Evolutionary conservation across 345 rosid species (phyloP).

Genomic region (Gossypium stocksii): DNA sequence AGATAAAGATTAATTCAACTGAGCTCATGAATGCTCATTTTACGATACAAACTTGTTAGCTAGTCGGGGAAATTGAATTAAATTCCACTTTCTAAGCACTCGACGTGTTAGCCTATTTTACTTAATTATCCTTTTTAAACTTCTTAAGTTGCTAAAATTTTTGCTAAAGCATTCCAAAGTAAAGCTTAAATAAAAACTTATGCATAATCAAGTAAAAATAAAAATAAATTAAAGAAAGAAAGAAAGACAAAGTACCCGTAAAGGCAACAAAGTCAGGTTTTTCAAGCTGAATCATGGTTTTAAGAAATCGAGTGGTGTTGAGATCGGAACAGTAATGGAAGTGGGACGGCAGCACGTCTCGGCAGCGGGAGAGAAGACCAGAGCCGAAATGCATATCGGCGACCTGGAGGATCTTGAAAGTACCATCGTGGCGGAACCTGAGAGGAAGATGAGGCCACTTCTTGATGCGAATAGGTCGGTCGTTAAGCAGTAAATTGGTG

Average conservation of each 20-base stretch:
- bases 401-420: constrained; percentile 97
- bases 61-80: not conserved
- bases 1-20: not conserved
- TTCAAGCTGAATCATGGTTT: constrained; percentile 62
- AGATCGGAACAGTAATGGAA: constrained; percentile 72
- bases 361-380: constrained; percentile 65
- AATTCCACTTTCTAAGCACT: not conserved
- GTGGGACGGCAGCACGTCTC: constrained; percentile 59
- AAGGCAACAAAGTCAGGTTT: constrained; percentile 82
- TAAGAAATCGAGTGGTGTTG: constrained; percentile 70
- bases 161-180: not conserved
- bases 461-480: constrained; percentile 42
- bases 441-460: constrained; percentile 59
- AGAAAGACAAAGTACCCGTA: constrained; percentile 42
- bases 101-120: not conserved
- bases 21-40: not conserved
- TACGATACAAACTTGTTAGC: not conserved
- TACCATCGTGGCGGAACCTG: constrained; percentile 70
- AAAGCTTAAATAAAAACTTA: not conserved
- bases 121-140: too few relatives aligned
- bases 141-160: too few relatives aligned
- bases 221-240: not conserved
- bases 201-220: not conserved
- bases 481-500: constrained; percentile 37
- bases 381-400: constrained; percentile 93